Evolutionary conservation across 1,284 basidiomycete genomes (phyloP), one percentile per base, ranked within the genome.

Genomic region (Leccinum laetum): DNA sequence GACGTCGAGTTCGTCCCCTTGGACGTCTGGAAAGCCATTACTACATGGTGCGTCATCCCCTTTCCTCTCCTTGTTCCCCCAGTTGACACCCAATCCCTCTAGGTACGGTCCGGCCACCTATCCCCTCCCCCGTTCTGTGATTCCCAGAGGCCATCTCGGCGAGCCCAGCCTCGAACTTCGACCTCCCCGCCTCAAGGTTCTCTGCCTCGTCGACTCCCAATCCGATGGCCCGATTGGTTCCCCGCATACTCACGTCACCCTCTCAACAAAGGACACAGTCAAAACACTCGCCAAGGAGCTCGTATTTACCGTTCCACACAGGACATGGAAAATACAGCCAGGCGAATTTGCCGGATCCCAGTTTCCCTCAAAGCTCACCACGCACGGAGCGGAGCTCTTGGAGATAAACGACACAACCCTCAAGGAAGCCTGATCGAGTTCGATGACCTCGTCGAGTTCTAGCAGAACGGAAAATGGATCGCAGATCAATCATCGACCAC

Each of bases 1-100:
- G 90, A 98, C 73, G 88, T 92, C 64, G 90, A 94, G 72, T 92
- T 88, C 71, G 81, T 98, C 4, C 92, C 94, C 0, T 80, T 83
- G 63, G 81, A 84, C 29, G 89, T 88, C 6, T 98, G 94, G 95
- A 74, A 83, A 24, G 80, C 84, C 24, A 84, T 98, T 46, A 78
- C 83, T 2, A 70, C 81, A 58, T 94, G 92, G 93, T 93, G 61
- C 70, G 86, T 80, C 60, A 18, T 66, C 46, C 5, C 4, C 58
- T 10, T 60, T 46, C 24, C 26, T 60, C 35, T 39, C 14, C 29
- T 7, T 39, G 39, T 52, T n/a, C 35, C 60, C 61, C 24, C 52
- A 60, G 16, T 59, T 67, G 61, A 63, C 59, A 59, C 62, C 62
- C 57, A 37, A 46, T 58, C 11, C 35, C 32, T 53, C 4, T 72